Evolutionary conservation across 75 land plant genomes (phyloP).

Genomic region (Chamaecyparis obtusa): DNA sequence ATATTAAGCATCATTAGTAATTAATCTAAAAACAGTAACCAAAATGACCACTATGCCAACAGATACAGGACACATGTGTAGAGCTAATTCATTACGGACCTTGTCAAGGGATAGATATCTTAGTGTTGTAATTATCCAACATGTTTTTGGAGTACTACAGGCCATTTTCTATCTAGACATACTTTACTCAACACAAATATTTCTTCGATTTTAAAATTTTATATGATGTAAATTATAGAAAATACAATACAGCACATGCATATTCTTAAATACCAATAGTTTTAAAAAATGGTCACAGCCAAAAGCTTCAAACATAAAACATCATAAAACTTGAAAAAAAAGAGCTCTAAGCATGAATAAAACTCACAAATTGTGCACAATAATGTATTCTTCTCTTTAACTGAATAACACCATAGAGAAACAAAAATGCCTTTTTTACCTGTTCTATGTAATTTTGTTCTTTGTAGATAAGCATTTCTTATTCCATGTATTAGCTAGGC

Average conservation of each 20-base stretch:
- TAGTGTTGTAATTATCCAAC: not conserved
- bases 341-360: too few relatives aligned
- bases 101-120: too few relatives aligned
- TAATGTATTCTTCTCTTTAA: not conserved
- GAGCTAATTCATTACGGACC: not conserved
- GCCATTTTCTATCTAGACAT: not conserved
- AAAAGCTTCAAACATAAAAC: not conserved
- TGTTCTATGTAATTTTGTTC: too few relatives aligned
- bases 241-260: not conserved
- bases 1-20: not conserved
- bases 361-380: not conserved
- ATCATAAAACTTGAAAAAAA: not conserved
- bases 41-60: not conserved
- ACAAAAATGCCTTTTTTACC: too few relatives aligned
- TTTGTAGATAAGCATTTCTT: too few relatives aligned
- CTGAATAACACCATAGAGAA: not conserved
- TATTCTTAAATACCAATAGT: not conserved
- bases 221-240: not conserved
- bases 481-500: too few relatives aligned
- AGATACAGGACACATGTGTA: not conserved
- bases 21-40: not conserved
- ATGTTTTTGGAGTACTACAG: not conserved
- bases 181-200: not conserved
- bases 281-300: not conserved
- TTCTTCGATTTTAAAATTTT: not conserved